Evolutionary conservation across 2,329 filamentous ascomycete genomes (phyloP), one percentile per base, ranked within the genome.

Genomic region (Ciborinia camelliae): DNA sequence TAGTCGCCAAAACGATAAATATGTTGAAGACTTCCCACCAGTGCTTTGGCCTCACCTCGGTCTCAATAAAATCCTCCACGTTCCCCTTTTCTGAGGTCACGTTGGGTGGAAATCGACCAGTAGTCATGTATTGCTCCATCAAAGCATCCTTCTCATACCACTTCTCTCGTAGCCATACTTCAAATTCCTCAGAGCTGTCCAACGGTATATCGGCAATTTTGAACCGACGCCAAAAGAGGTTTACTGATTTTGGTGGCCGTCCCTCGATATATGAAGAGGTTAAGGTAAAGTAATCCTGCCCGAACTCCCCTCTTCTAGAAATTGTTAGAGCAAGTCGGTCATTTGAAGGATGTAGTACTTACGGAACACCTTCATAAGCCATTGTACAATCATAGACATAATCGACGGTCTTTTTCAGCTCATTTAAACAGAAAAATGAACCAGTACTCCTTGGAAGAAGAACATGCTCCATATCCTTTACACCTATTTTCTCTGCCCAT

Each of bases 171-270:
- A 98, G 81, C 95, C 95, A 99, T 3, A 82, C 73, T 65, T 96
- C 92, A 73, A 99, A 99, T 8, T 84, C 81, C 48, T 89, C 84
- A 20, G 84, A 82, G 70, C 89, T 85, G 39, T 92, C 83, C 12
- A 96, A 83, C 0, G 94, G 94, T 51, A 99, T 96, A 26, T 92
- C 87, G 28, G 84, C 83, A 18, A 97, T 75, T 41, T 85, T 84
- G 77, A 96, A 97, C 12, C 92, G 87, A 62, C 95, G 87, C 92
- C 94, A 99, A 78, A 96, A 90, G 81, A 98, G 93, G 77, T 97
- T 98, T 73, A 98, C 93, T 1, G 92, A 97, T 75, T 93, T 97
- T 1, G 94, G 95, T 0, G 93, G 89, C 1, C 91, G 86, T 15
- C 95, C 93, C 76, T 95, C 86, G 68, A 97, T 88, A 75, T 95